Evolutionary conservation across 2,329 filamentous ascomycete genomes (phyloP).

Genomic region (Neocucurbitaria cava): DNA sequence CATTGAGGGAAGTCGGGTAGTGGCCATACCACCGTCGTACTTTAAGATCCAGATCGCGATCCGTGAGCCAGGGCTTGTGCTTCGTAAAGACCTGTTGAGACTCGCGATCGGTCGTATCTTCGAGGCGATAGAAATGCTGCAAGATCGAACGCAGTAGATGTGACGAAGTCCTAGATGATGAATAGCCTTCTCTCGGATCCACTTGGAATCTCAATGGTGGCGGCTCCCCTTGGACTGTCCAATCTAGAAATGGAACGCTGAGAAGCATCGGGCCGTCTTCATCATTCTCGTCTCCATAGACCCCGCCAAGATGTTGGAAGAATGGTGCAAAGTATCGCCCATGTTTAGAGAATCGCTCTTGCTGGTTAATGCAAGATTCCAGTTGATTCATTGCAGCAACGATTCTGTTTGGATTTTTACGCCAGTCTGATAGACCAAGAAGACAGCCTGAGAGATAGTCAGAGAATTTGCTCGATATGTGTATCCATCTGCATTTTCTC

Average conservation of each 20-base stretch:
- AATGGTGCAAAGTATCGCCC: conserved; percentile 54
- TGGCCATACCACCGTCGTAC: conserved; percentile 53
- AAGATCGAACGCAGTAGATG: conserved; percentile 51
- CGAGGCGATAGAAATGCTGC: conserved; percentile 53
- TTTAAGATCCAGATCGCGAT: conserved; percentile 52
- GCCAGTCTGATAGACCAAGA: conserved; percentile 42
- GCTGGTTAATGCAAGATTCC: conserved; percentile 47
- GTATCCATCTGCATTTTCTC: conserved; percentile 52
- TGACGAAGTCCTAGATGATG: conserved; percentile 47
- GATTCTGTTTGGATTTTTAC: conserved; percentile 19
- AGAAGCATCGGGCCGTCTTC: conserved; percentile 46
- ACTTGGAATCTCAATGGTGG: conserved; percentile 53
- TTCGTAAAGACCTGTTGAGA: conserved; percentile 49
- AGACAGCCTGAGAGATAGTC: conserved; percentile 48
- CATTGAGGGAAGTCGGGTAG: conserved; percentile 51
- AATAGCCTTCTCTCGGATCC: conserved; percentile 51
- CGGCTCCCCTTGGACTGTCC: conserved; percentile 47
- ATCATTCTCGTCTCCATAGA: conserved; percentile 5
- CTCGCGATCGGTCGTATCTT: conserved; percentile 54
- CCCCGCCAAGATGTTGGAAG: conserved; percentile 40
- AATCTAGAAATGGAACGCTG: conserved; percentile 53
- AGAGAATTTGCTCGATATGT: conserved; percentile 52
- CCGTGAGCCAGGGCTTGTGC: conserved; percentile 52
- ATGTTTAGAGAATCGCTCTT: conserved; percentile 54
- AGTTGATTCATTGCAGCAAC: conserved; percentile 39